Conservation (phyloP, 139 green algal genomes). For the Haematococcus lacustris region DNA sequence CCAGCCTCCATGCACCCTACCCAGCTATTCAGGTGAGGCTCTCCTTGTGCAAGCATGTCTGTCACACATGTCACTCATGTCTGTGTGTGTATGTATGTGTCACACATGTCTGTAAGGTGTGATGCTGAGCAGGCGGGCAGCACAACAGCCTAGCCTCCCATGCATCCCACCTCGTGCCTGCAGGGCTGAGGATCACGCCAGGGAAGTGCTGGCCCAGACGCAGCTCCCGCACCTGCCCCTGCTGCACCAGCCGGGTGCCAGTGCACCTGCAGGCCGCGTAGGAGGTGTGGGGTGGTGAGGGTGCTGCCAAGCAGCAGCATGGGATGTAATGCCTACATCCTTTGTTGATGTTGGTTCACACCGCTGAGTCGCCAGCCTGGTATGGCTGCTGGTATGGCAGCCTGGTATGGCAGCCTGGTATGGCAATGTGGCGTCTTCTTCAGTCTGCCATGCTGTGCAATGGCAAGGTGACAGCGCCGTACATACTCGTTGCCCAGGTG, state of each 20-base stretch:
- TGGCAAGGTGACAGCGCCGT: neutral
- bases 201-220: conserved; percentile 69
- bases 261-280: conserved; percentile 15
- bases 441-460: neutral
- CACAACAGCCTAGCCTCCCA: neutral
- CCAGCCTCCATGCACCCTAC: neutral
- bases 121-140: too few relatives aligned
- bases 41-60: neutral
- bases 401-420: too few relatives aligned
- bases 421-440: too few relatives aligned
- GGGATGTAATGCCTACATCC: too few relatives aligned
- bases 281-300: too few relatives aligned
- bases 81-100: too few relatives aligned
- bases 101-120: too few relatives aligned
- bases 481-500: neutral
- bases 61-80: neutral
- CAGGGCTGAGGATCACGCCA: conserved; percentile 65
- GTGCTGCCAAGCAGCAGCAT: too few relatives aligned
- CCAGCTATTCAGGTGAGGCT: neutral
- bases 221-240: conserved; percentile 68
- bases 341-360: too few relatives aligned
- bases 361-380: too few relatives aligned
- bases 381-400: too few relatives aligned
- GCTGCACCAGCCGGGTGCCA: conserved; percentile 56
- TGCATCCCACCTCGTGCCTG: conserved; percentile 10